phyloP scores from a whole-genome alignment of 139 green algal species.

The Chlorella vulgaris region DNA sequence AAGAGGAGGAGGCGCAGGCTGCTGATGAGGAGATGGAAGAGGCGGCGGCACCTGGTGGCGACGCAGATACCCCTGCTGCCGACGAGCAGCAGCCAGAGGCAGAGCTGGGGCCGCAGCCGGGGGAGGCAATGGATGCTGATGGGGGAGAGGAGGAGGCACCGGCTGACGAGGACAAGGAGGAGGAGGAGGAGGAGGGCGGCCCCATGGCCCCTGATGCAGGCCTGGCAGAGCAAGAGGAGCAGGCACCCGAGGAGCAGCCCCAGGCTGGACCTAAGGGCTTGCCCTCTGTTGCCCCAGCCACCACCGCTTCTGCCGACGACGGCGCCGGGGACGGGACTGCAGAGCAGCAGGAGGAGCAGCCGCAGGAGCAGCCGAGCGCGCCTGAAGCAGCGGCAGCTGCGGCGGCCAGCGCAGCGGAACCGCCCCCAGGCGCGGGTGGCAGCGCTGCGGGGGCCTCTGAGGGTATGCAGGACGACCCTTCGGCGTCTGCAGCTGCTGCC shows the following conservation, averaged over 20 bases:
- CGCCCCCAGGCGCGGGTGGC: constrained; percentile 24
- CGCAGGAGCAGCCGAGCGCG: constrained; percentile 33
- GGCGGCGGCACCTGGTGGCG: no score
- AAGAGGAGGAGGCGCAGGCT: constrained; percentile 5
- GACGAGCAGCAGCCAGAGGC: no score
- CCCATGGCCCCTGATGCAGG: not conserved
- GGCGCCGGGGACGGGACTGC: constrained; percentile 32
- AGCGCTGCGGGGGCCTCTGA: constrained; percentile 32
- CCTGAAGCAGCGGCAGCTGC: not conserved
- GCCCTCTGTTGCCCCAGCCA: constrained; percentile 43
- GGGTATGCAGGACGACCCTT: constrained; percentile 24
- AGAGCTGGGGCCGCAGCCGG: no score
- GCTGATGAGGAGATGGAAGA: not conserved
- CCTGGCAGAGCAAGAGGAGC: not conserved
- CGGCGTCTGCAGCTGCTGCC: constrained; percentile 13
- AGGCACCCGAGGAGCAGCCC: constrained; percentile 22
- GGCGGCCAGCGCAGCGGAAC: constrained; percentile 1
- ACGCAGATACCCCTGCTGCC: no score
- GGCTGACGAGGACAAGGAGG: not conserved
- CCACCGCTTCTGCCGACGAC: constrained; percentile 25
- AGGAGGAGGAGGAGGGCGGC: constrained; percentile 3
- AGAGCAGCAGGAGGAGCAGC: constrained; percentile 14
- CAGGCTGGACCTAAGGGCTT: constrained; percentile 64
- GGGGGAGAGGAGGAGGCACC: constrained; percentile 15
- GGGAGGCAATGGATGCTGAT: constrained; percentile 32